Evolutionary conservation across 352 stramenopile genomes (phyloP).

Genomic region (Pythium guiyangense): DNA sequence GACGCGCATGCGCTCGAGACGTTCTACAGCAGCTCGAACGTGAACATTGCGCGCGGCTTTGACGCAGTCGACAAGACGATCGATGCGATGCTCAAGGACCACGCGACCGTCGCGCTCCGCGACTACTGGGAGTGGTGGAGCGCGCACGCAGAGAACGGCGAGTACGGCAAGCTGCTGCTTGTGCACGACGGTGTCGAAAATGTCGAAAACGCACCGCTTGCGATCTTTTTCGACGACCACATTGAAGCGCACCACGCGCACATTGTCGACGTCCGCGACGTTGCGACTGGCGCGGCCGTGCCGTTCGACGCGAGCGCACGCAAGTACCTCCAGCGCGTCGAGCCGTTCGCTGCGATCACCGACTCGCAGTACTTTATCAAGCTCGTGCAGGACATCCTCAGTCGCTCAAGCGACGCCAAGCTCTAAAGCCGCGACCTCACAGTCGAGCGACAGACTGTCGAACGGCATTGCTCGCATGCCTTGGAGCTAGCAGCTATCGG

Average conservation of each 20-base stretch:
- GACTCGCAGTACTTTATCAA: slow-evolving; percentile 70
- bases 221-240: slow-evolving; percentile 79
- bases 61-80: slow-evolving; percentile 36
- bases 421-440: too few species aligned
- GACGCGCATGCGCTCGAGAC: slow-evolving; percentile 18
- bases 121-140: slow-evolving; percentile 89
- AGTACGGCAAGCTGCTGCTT: slow-evolving; percentile 78
- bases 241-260: slow-evolving; percentile 68
- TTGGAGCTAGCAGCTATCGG: too few species aligned
- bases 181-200: slow-evolving; percentile 26
- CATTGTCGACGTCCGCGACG: slow-evolving; percentile 78
- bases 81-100: slow-evolving; percentile 21
- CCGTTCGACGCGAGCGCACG: slow-evolving; percentile 46
- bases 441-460: too few species aligned
- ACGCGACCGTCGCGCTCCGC: slow-evolving; percentile 54
- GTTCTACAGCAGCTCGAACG: slow-evolving; percentile 37
- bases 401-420: background rate
- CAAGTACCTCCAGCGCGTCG: slow-evolving; percentile 66
- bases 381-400: slow-evolving; percentile 35
- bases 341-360: slow-evolving; percentile 79
- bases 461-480: too few species aligned
- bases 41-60: slow-evolving; percentile 59
- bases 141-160: slow-evolving; percentile 60
- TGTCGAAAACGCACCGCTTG: slow-evolving; percentile 7
- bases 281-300: slow-evolving; percentile 34